Conservation (phyloP, 176 grass and related monocot genomes). For the Elaeis guineensis region DNA sequence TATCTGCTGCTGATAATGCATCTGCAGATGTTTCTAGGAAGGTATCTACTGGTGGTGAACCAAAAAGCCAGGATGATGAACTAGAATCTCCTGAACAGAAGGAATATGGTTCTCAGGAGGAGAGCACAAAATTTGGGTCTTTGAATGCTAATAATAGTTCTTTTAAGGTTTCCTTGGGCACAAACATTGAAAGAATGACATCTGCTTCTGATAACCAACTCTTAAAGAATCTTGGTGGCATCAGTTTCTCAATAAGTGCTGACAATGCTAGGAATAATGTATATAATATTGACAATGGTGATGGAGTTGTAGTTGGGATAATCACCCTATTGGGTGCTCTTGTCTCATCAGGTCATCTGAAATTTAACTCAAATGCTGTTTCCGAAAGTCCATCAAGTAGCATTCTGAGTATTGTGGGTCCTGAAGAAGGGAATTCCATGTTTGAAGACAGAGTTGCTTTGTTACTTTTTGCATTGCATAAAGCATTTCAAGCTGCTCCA, state of each 20-base stretch:
- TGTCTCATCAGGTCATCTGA: constrained; percentile 73
- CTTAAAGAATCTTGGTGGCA: constrained; percentile 70
- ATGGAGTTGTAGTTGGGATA: constrained; percentile 90
- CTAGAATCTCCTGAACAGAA: constrained; percentile 38
- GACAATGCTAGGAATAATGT: constrained; percentile 83
- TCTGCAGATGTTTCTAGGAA: constrained; percentile 19
- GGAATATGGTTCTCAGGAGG: constrained; percentile 26
- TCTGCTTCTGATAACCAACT: constrained; percentile 48
- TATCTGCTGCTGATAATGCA: constrained; percentile 20
- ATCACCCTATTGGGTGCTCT: constrained; percentile 86
- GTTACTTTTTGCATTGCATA: constrained; percentile 91
- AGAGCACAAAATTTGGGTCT: constrained; percentile 25
- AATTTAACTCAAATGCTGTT: constrained; percentile 42
- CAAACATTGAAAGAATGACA: constrained; percentile 42
- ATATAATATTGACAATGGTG: constrained; percentile 87
- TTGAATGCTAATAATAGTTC: constrained; percentile 18
- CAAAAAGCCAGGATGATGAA: constrained; percentile 27
- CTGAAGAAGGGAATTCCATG: constrained; percentile 68
- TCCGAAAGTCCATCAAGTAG: constrained; percentile 31
- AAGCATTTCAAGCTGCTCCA: constrained; percentile 80
- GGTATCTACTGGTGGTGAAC: constrained; percentile 27
- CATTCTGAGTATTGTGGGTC: constrained; percentile 30
- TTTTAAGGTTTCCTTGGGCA: constrained; percentile 14
- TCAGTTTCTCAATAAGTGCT: constrained; percentile 75
- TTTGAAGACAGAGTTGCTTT: constrained; percentile 72